Percentiles rank a stretch among this genome's conserved stretches.
These are phyloP conservation scores for Pythium brassicae DNA, from an alignment of 352 stramenopile species.

Conservation along the genomic window DNA sequence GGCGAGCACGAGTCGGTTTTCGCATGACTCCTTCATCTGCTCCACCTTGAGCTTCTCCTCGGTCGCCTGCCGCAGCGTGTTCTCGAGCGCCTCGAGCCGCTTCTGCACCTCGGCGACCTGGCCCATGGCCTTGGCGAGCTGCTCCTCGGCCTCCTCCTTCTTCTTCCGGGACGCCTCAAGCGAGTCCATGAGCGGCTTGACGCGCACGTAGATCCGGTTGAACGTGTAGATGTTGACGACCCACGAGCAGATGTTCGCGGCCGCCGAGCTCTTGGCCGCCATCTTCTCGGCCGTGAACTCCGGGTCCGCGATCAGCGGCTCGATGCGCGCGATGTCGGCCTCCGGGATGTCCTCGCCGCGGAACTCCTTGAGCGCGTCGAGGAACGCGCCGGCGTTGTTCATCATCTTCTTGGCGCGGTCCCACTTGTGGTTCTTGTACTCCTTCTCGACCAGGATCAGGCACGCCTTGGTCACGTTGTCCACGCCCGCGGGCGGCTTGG, in stretches of 20 bases:
- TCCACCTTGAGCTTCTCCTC: slow-evolving; percentile 97
- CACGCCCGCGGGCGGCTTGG: slow-evolving; percentile 93
- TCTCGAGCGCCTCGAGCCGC: slow-evolving; percentile 89
- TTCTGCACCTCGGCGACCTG: slow-evolving; percentile 93
- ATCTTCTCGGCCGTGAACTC: slow-evolving; percentile 97
- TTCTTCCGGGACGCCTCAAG: slow-evolving; percentile 93
- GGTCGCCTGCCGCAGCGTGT: slow-evolving; percentile 92
- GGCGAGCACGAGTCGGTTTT: slow-evolving; percentile 90
- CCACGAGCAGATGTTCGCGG: slow-evolving; percentile 97
- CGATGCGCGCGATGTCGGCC: slow-evolving; percentile 89
- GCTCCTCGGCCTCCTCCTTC: slow-evolving; percentile 90
- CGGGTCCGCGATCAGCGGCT: slow-evolving; percentile 90
- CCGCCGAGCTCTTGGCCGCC: slow-evolving; percentile 94
- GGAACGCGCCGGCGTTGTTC: slow-evolving; percentile 96
- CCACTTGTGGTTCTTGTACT: slow-evolving; percentile 99
- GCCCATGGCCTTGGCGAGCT: slow-evolving; percentile 87
- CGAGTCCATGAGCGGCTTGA: slow-evolving; percentile 98
- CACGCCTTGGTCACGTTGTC: slow-evolving; percentile 96
- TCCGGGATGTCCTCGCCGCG: slow-evolving; percentile 94
- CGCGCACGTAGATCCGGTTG: slow-evolving; percentile 98
- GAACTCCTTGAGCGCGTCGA: slow-evolving; percentile 91
- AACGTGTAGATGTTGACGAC: slow-evolving; percentile 98
- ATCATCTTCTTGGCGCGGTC: slow-evolving; percentile 99
- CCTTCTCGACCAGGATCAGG: slow-evolving; percentile 96
- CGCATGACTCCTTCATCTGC: slow-evolving; percentile 92